Percentiles rank a stretch among this genome's conserved stretches.
Conservation (phyloP, 2,329 filamentous ascomycete genomes). For the Davidsoniella australis region DNA sequence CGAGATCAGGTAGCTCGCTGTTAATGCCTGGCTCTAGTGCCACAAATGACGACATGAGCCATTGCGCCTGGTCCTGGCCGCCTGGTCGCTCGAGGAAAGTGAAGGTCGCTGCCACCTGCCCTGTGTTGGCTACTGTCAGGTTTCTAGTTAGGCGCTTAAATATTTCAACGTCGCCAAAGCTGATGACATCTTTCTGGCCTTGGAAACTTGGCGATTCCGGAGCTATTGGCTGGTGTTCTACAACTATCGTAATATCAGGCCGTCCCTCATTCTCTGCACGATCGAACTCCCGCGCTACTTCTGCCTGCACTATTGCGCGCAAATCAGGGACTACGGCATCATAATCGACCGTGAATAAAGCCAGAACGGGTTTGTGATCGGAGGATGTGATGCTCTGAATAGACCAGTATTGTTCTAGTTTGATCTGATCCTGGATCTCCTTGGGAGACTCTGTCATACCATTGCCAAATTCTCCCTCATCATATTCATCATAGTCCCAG, state of each 20-base stretch:
- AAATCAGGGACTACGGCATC: slow-evolving; percentile 73
- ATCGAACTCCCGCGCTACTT: slow-evolving; percentile 77
- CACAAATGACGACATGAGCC: slow-evolving; percentile 55
- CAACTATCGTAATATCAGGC: slow-evolving; percentile 65
- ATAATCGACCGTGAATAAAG: slow-evolving; percentile 69
- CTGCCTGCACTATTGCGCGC: slow-evolving; percentile 67
- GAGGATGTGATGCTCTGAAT: slow-evolving; percentile 84
- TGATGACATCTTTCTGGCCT: slow-evolving; percentile 39
- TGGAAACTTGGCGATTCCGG: slow-evolving; percentile 14
- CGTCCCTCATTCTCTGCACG: slow-evolving; percentile 81
- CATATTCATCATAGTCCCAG: slow-evolving; percentile 11
- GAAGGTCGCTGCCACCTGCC: slow-evolving; percentile 63
- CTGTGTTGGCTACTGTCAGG: slow-evolving; percentile 83
- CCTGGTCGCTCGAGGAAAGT: slow-evolving; percentile 60
- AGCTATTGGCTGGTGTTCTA: slow-evolving; percentile 39
- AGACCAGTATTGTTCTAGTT: slow-evolving; percentile 56
- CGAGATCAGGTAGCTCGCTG: slow-evolving; percentile 20
- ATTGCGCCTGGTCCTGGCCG: slow-evolving; percentile 32
- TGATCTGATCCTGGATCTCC: slow-evolving; percentile 23
- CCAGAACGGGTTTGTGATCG: slow-evolving; percentile 83
- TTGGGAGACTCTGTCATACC: not conserved
- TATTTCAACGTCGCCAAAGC: slow-evolving; percentile 63
- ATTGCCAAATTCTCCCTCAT: slow-evolving; percentile 5
- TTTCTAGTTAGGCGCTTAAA: slow-evolving; percentile 45
- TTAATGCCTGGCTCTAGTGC: slow-evolving; percentile 23